Evolutionary conservation across 2,329 filamentous ascomycete genomes (phyloP).

Genomic region (Microdochium nivale): DNA sequence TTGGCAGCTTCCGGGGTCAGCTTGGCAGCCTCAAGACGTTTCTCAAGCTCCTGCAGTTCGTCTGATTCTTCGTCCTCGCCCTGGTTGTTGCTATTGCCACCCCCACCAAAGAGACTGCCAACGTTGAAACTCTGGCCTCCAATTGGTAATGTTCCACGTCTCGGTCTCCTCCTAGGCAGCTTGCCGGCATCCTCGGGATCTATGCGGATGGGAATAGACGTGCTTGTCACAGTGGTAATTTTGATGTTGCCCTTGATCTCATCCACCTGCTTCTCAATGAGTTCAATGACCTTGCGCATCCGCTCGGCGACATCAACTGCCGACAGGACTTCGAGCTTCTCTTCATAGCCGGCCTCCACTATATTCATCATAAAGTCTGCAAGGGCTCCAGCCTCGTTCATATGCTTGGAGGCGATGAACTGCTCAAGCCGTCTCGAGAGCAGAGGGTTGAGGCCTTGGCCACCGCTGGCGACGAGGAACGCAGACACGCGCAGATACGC

Average conservation of each 20-base stretch:
- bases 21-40: conserved; percentile 73
- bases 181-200: conserved; percentile 47
- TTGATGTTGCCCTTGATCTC: conserved; percentile 82
- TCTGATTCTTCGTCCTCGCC: conserved; percentile 74
- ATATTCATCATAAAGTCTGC: conserved; percentile 97
- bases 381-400: conserved; percentile 73
- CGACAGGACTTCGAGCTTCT: conserved; percentile 82
- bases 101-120: conserved; percentile 34
- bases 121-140: conserved; percentile 17
- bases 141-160: conserved; percentile 9
- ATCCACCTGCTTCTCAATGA: conserved; percentile 74
- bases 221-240: conserved; percentile 68
- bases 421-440: conserved; percentile 79
- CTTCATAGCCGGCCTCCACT: conserved; percentile 77
- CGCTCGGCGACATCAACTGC: conserved; percentile 70
- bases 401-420: conserved; percentile 75
- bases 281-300: conserved; percentile 72
- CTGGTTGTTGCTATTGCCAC: conserved; percentile 26
- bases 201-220: conserved; percentile 50
- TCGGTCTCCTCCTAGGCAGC: conserved; percentile 28
- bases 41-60: conserved; percentile 85
- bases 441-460: conserved; percentile 67
- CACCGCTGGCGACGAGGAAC: conserved; percentile 61
- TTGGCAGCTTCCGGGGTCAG: conserved; percentile 79
- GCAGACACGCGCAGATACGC: conserved; percentile 77